These are phyloP conservation scores for Boletus coccyginus DNA, from an alignment of 768 basidiomycete genomes.

Conservation along the genomic window DNA sequence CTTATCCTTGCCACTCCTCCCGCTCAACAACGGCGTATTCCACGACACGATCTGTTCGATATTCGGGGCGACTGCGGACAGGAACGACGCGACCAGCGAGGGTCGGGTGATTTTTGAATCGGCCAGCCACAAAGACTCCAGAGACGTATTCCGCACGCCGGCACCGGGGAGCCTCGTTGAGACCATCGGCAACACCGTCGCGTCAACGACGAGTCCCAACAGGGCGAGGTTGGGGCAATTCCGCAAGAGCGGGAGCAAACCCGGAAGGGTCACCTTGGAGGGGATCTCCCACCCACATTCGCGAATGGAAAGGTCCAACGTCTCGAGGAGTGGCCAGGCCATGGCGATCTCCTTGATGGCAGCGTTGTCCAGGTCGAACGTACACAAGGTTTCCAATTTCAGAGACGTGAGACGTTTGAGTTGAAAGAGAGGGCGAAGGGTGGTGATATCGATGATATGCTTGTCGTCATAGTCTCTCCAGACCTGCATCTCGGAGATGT, in stretches of 20 bases:
- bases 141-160: conserved; percentile 22
- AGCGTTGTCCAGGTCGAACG: conserved; percentile 22
- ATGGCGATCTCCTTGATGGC: conserved; percentile 23
- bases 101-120: conserved; percentile 28
- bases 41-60: conserved; percentile 28
- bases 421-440: conserved; percentile 25
- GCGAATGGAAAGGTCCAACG: conserved; percentile 26
- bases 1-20: conserved; percentile 22
- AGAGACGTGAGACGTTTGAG: conserved; percentile 20
- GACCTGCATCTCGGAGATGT: conserved; percentile 31
- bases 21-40: conserved; percentile 30
- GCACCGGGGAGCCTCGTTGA: conserved; percentile 13
- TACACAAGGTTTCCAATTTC: conserved; percentile 30
- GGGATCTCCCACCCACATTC: conserved; percentile 32
- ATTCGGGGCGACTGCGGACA: conserved; percentile 31
- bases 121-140: conserved; percentile 30
- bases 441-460: conserved; percentile 26
- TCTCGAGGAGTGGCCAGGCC: conserved; percentile 30
- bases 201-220: conserved; percentile 29
- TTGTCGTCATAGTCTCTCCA: conserved; percentile 30
- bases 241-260: conserved; percentile 20
- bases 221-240: conserved; percentile 25
- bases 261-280: conserved; percentile 25
- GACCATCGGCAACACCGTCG: conserved; percentile 15
- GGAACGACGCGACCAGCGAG: conserved; percentile 24